Evolutionary conservation across 176 grass and related monocot genomes (phyloP).

Genomic region (Phoenix roebelenii): DNA sequence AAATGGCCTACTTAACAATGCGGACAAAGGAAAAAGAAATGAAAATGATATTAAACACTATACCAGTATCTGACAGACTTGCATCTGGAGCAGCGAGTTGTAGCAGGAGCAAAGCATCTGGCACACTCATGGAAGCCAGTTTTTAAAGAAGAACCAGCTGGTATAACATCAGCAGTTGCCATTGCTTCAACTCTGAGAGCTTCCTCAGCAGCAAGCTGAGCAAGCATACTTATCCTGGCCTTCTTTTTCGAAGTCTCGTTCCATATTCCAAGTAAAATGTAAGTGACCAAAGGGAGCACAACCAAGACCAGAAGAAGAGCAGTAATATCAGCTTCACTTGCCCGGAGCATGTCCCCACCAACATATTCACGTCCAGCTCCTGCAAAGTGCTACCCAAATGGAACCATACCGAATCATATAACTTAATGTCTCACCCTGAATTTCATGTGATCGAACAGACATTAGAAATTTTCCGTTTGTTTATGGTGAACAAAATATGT

Average conservation of each 20-base stretch:
- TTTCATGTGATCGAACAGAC: neutral
- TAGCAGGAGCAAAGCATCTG: slow-evolving; percentile 76
- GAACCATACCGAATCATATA: slow-evolving; percentile 24
- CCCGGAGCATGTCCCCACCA: slow-evolving; percentile 96
- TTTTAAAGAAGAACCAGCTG: slow-evolving; percentile 39
- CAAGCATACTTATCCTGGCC: slow-evolving; percentile 52
- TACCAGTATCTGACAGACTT: slow-evolving; percentile 99
- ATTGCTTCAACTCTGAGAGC: slow-evolving; percentile 59
- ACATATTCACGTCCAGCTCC: slow-evolving; percentile 59
- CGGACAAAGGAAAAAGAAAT: neutral
- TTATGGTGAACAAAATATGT: no score
- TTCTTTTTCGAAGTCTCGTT: slow-evolving; percentile 59
- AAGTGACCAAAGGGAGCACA: slow-evolving; percentile 76
- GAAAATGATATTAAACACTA: neutral
- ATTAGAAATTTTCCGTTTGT: no score
- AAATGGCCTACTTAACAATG: neutral
- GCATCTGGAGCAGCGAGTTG: slow-evolving; percentile 92
- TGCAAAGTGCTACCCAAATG: slow-evolving; percentile 26
- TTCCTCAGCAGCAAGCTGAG: slow-evolving; percentile 72
- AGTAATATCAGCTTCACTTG: slow-evolving; percentile 91
- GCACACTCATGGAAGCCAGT: slow-evolving; percentile 77
- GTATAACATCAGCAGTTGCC: slow-evolving; percentile 48
- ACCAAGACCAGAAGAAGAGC: slow-evolving; percentile 60
- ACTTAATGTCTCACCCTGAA: slow-evolving; percentile 39
- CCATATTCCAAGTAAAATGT: slow-evolving; percentile 94